These are phyloP conservation scores for Globomyces sp. DNA, from an alignment of 371 early-diverging fungal species.

Conservation along the genomic window DNA sequence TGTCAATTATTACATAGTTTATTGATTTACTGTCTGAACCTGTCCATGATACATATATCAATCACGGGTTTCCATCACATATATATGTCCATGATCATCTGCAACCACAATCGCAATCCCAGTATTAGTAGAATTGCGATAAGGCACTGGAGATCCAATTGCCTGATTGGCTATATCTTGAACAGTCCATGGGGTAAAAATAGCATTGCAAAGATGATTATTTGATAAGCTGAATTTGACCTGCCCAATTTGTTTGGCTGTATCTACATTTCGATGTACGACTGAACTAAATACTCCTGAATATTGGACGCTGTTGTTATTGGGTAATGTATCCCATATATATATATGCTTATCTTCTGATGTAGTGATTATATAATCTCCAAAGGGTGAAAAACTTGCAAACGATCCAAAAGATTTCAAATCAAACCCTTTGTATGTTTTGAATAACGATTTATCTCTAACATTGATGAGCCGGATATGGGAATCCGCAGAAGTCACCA, in stretches of 20 bases:
- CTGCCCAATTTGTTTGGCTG: slow-evolving; percentile 20
- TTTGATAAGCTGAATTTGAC: slow-evolving; percentile 34
- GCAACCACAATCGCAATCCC: slow-evolving; percentile 1
- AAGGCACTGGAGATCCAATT: neutral
- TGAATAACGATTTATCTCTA: slow-evolving; percentile 66
- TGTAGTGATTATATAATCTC: slow-evolving; percentile 73
- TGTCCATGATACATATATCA: neutral
- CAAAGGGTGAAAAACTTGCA: slow-evolving; percentile 69
- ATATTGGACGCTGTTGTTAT: slow-evolving; percentile 4
- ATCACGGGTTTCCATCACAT: neutral
- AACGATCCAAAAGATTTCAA: slow-evolving; percentile 65
- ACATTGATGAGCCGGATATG: slow-evolving; percentile 72
- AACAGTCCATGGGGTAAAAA: slow-evolving; percentile 36
- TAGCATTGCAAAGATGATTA: slow-evolving; percentile 28
- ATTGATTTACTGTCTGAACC: no score
- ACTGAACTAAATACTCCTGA: slow-evolving; percentile 28
- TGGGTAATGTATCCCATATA: slow-evolving; percentile 66
- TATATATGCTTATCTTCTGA: slow-evolving; percentile 76
- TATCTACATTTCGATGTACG: slow-evolving; percentile 42
- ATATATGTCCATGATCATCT: slow-evolving; percentile 8
- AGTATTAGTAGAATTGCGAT: neutral
- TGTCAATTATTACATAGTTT: no score
- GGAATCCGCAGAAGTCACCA: slow-evolving; percentile 83
- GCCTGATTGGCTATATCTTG: neutral
- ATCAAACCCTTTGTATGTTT: slow-evolving; percentile 75